Base-by-base conservation (phyloP, 805 yeast genomes). In the Tetrapisispora iriomotensis region DNA sequence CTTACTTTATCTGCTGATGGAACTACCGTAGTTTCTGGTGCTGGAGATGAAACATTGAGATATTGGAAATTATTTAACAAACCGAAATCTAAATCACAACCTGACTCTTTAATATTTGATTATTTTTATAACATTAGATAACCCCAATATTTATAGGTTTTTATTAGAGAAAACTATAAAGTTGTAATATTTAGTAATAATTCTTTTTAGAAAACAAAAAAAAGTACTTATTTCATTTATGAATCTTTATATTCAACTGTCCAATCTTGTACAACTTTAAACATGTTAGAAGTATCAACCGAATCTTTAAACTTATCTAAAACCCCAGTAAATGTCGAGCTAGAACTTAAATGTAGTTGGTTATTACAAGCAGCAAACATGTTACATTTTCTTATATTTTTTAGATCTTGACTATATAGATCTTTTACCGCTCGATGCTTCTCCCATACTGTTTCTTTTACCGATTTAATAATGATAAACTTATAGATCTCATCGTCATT, bases 51-150 rank as follows among this genome's bases (percentile, higher is more conserved):
- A 60, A 92, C 98, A 0, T 65, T 92, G 41, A 62, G 98, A 46
- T 85, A 92, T 57, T 92, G 98, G 98, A 87, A 86, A 50, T 82
- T 88, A 1, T 92, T 88, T 64, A 95, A 85, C 43, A 84, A 81
- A 57, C 76, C 71, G 43, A 78, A 74, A 49, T 64, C 65, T 36
- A 79, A 75, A 41, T 67, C 65, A 29, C 73, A 73, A 10, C 77
- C 78, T 19, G 71, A 80, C 18, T 74, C 83, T 15, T 81, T 77
- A 10, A 61, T 83, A 33, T 62, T 81, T 36, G 85, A 79, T 62
- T 83, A 92, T 1, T 82, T 82, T 47, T 77, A 74, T 70, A 86
- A 79, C 54, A 66, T 83, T 45, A 63, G 94, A 49, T 82, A 56
- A 58, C n/a, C n/a, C n/a, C n/a, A n/a, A n/a, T n/a, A n/a, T n/a